A percentile compares a stretch with the other conserved stretches of the same genome.
Evolutionary conservation across 108 stramenopile species (phyloP).

Genomic region (Skeletonema menzelii): DNA sequence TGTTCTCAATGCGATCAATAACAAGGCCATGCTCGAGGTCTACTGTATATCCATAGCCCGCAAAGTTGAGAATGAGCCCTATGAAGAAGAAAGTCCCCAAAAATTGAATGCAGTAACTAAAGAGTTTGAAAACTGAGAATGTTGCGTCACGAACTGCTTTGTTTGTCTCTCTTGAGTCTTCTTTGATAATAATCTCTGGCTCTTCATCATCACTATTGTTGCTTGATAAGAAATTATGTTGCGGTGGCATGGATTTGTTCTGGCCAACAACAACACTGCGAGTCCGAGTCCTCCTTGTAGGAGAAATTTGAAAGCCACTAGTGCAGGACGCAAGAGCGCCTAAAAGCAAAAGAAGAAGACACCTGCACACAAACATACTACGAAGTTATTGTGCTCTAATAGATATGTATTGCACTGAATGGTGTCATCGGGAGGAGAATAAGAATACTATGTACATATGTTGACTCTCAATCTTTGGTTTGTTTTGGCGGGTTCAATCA

Average conservation of each 20-base stretch:
- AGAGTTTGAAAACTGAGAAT: constrained; percentile 19
- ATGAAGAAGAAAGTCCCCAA: constrained; percentile 16
- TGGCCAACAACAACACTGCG: neutral
- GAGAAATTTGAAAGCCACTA: neutral
- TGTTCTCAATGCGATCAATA: constrained; percentile 23
- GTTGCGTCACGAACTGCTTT: constrained; percentile 1
- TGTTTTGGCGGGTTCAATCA: too few species aligned
- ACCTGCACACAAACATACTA: neutral
- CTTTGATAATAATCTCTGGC: neutral
- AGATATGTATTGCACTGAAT: too few species aligned
- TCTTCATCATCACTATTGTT: neutral
- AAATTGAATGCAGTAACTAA: constrained; percentile 34
- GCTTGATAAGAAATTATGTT: neutral
- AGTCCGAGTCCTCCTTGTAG: neutral
- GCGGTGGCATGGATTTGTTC: neutral
- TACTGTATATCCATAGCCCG: constrained; percentile 22
- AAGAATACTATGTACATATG: too few species aligned
- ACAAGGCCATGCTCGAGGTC: constrained; percentile 25
- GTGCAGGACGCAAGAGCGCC: neutral
- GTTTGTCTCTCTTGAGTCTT: constrained; percentile 1
- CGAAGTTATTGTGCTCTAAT: too few species aligned
- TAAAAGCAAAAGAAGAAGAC: neutral
- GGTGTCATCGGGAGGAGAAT: too few species aligned
- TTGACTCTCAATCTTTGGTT: too few species aligned
- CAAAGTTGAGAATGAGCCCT: constrained; percentile 18